Percentiles rank a stretch among this genome's conserved stretches.
phyloP scores from a whole-genome alignment of 192 early-diverging fungal species.

The Pilaira anomala region DNA sequence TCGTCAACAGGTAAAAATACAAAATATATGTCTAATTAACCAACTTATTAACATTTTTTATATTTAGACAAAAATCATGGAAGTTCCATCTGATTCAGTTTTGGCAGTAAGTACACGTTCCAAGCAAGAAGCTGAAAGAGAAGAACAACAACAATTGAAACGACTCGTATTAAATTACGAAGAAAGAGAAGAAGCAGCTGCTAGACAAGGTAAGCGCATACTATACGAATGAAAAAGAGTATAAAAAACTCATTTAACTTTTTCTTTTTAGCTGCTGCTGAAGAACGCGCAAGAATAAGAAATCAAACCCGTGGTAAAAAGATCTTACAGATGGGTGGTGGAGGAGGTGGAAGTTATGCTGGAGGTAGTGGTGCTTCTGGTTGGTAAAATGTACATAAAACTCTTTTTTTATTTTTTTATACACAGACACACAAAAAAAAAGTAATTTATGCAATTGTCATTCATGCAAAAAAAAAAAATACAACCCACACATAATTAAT shows the following conservation, averaged over 20 bases:
- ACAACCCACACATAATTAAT: background rate
- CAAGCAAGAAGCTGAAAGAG: constrained; percentile 84
- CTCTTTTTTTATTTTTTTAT: too few relatives aligned
- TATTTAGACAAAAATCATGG: constrained; percentile 62
- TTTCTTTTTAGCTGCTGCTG: constrained; percentile 20
- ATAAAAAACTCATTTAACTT: background rate
- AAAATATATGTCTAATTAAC: background rate
- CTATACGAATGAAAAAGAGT: background rate
- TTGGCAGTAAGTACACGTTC: constrained; percentile 79
- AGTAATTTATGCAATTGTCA: background rate
- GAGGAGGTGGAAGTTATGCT: constrained; percentile 8
- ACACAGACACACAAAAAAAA: background rate
- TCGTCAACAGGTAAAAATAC: constrained; percentile 63
- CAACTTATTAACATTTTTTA: background rate
- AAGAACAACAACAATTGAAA: constrained; percentile 89
- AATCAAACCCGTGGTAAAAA: constrained; percentile 12
- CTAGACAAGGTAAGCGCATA: constrained; percentile 31
- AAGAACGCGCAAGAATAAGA: constrained; percentile 26
- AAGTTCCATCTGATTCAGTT: constrained; percentile 74
- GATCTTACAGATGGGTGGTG: constrained; percentile 35
- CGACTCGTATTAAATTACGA: constrained; percentile 90
- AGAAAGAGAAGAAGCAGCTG: constrained; percentile 60
- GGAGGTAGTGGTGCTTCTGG: too few relatives aligned
- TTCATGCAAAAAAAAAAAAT: background rate
- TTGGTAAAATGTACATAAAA: too few relatives aligned